These are phyloP conservation scores for Lobosporangium transversale DNA, from an alignment of 192 early-diverging fungal species.

Conservation along the genomic window DNA sequence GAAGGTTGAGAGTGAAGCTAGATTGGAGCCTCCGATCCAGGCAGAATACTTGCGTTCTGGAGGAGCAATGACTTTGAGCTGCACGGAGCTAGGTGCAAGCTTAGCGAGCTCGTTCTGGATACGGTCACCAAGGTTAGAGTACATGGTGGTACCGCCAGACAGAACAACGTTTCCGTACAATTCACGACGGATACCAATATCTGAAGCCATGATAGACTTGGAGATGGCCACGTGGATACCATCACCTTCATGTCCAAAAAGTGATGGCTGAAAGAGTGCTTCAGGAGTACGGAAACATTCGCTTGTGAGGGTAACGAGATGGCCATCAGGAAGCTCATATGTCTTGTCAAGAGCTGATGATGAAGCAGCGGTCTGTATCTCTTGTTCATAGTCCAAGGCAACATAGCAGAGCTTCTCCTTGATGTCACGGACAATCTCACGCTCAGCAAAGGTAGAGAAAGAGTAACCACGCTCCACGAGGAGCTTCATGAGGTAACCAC, in stretches of 20 bases:
- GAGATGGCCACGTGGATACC: conserved; percentile 98
- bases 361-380: too few relatives aligned
- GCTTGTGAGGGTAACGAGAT: conserved; percentile 96
- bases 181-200: conserved; percentile 94
- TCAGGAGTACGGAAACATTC: conserved; percentile 98
- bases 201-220: conserved; percentile 97
- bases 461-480: too few relatives aligned
- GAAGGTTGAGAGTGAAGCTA: conserved; percentile 97
- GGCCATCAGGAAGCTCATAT: conserved; percentile 98
- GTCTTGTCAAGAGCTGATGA: too few relatives aligned
- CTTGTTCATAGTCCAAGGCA: too few relatives aligned
- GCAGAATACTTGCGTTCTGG: too few relatives aligned
- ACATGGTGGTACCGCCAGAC: conserved; percentile 98
- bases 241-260: conserved; percentile 88
- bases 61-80: conserved; percentile 97
- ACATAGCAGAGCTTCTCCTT: too few relatives aligned
- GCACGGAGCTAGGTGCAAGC: conserved; percentile 93
- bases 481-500: too few relatives aligned
- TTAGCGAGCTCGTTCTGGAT: conserved; percentile 98
- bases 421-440: too few relatives aligned
- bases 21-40: too few relatives aligned
- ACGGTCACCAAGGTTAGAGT: conserved; percentile 94
- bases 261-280: conserved; percentile 95
- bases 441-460: too few relatives aligned
- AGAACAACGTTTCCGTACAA: conserved; percentile 97